phyloP scores from a whole-genome alignment of 371 early-diverging fungal genomes.

The Mucor plumbeus region DNA sequence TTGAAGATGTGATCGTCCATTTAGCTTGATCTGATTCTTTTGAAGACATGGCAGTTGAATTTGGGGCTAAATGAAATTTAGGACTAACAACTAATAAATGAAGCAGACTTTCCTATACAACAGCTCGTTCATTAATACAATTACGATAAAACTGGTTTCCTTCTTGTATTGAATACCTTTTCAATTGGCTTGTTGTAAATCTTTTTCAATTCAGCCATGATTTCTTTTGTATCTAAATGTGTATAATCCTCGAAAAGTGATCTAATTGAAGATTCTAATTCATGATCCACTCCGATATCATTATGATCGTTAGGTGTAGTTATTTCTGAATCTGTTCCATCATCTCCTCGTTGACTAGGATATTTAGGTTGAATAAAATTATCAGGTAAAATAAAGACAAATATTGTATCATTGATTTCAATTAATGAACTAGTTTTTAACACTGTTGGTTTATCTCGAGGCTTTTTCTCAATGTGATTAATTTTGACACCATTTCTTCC shows the following conservation, averaged over 20 bases:
- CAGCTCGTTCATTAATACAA: not conserved
- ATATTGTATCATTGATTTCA: constrained; percentile 40
- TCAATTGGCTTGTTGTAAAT: constrained; percentile 11
- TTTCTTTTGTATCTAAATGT: constrained; percentile 8
- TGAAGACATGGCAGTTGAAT: constrained; percentile 18
- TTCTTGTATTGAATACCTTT: constrained; percentile 3
- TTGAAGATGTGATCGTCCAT: constrained; percentile 12
- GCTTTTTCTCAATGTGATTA: constrained; percentile 34
- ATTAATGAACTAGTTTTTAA: constrained; percentile 41
- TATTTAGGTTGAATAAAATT: constrained; percentile 9
- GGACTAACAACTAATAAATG: constrained; percentile 33
- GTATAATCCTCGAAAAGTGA: not conserved
- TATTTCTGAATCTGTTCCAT: not conserved
- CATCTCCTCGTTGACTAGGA: not conserved
- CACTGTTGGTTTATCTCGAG: constrained; percentile 25
- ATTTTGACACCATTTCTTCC: constrained; percentile 52
- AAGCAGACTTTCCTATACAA: constrained; percentile 21
- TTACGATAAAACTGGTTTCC: not conserved
- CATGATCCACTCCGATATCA: constrained; percentile 9
- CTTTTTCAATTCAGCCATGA: constrained; percentile 6
- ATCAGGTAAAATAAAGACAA: constrained; percentile 46
- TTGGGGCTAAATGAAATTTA: constrained; percentile 26
- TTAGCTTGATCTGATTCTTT: constrained; percentile 21
- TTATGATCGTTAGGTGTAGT: constrained; percentile 2
- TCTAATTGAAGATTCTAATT: constrained; percentile 11